These are phyloP conservation scores for Aspergillus fischeri DNA, from an alignment of 2,329 filamentous ascomycete genomes.

Conservation along the genomic window DNA sequence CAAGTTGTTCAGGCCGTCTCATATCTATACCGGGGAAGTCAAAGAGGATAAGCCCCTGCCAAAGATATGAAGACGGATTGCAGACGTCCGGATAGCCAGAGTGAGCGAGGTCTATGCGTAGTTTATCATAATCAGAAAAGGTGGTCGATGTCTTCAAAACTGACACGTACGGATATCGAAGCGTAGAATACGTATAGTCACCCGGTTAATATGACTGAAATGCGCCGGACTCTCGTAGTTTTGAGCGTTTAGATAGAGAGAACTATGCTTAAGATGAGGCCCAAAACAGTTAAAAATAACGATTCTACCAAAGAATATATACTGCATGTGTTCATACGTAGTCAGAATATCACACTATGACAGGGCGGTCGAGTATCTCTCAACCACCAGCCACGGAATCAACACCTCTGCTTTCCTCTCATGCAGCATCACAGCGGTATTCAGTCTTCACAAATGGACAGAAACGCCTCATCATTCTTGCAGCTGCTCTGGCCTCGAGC, in stretches of 20 bases:
- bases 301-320: background rate
- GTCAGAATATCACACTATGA: background rate
- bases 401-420: constrained; percentile 12
- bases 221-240: background rate
- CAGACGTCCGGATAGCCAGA: background rate
- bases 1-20: constrained; percentile 26
- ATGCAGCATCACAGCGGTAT: constrained; percentile 12
- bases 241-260: background rate
- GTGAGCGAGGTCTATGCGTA: background rate
- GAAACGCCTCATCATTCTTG: constrained; percentile 35
- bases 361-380: background rate
- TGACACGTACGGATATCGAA: background rate
- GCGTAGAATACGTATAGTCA: background rate
- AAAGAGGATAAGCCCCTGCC: constrained; percentile 2
- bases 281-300: background rate
- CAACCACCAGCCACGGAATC: constrained; percentile 6
- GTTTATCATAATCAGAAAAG: background rate
- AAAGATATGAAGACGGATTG: constrained; percentile 10
- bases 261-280: background rate
- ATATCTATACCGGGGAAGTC: constrained; percentile 24
- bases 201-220: background rate
- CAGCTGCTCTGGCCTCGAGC: constrained; percentile 37
- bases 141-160: background rate
- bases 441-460: constrained; percentile 30
- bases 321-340: too few species aligned